These are phyloP conservation scores for Chiua sp. DNA, from an alignment of 1,284 basidiomycete genomes.

Conservation along the genomic window DNA sequence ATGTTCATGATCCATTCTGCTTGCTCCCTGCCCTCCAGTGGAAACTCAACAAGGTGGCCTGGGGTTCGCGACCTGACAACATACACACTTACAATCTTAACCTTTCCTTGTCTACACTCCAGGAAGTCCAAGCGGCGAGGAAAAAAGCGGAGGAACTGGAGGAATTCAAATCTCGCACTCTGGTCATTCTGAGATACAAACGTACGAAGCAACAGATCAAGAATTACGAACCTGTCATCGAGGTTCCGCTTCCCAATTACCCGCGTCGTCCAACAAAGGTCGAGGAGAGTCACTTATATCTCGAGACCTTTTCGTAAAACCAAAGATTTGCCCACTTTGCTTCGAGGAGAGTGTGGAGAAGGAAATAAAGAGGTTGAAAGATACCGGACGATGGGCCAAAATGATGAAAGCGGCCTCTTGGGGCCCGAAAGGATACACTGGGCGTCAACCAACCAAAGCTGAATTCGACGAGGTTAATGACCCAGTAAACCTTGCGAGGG, in stretches of 20 bases:
- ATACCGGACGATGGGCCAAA: slow-evolving; percentile 25
- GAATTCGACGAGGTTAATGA: slow-evolving; percentile 10
- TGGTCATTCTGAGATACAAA: slow-evolving; percentile 21
- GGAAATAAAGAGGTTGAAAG: slow-evolving; percentile 28
- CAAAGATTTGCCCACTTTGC: slow-evolving; percentile 20
- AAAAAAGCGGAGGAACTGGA: slow-evolving; percentile 15
- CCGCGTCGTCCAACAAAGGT: slow-evolving; percentile 12
- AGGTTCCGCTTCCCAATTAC: slow-evolving; percentile 28
- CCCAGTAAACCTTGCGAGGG: not conserved
- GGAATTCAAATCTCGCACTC: slow-evolving; percentile 18
- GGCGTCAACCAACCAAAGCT: not conserved
- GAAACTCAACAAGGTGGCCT: slow-evolving; percentile 4
- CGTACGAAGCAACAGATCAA: slow-evolving; percentile 20
- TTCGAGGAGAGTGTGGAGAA: slow-evolving; percentile 27
- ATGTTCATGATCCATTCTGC: slow-evolving; percentile 35
- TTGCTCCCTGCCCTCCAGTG: not conserved
- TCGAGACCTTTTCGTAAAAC: slow-evolving; percentile 39
- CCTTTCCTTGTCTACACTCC: not conserved
- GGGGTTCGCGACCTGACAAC: slow-evolving; percentile 25
- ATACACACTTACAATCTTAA: slow-evolving; percentile 23
- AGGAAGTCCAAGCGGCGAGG: not conserved
- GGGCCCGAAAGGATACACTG: slow-evolving; percentile 9
- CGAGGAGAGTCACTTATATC: slow-evolving; percentile 47
- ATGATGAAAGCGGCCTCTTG: slow-evolving; percentile 14
- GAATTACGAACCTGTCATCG: slow-evolving; percentile 25